Conservation (phyloP, 495 filamentous ascomycete species). For the Hypoxylon subgilvum region DNA sequence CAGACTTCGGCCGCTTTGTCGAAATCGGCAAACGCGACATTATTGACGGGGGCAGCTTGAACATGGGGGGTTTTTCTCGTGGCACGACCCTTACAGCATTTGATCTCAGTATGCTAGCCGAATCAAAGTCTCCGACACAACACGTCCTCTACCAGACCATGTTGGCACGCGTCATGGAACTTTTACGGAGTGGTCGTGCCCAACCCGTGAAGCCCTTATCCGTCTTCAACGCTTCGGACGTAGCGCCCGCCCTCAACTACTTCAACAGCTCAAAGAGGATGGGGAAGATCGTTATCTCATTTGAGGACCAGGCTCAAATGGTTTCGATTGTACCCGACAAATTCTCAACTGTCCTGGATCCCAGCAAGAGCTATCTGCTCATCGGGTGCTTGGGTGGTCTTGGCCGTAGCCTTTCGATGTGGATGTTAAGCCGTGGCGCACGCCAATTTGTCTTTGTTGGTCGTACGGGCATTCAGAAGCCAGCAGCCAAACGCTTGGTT, state of each 20-base stretch:
- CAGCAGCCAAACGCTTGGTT: slow-evolving; percentile 46
- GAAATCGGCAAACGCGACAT: slow-evolving; percentile 56
- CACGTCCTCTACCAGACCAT: background rate
- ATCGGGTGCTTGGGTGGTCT: slow-evolving; percentile 67
- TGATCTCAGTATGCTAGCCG: slow-evolving; percentile 30
- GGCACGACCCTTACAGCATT: slow-evolving; percentile 38
- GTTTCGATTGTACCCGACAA: slow-evolving; percentile 1
- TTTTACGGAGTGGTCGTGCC: slow-evolving; percentile 17
- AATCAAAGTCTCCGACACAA: background rate
- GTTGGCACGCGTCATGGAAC: slow-evolving; percentile 5
- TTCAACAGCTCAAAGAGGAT: slow-evolving; percentile 14
- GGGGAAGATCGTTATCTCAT: slow-evolving; percentile 19
- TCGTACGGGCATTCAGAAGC: slow-evolving; percentile 49
- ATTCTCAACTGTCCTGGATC: slow-evolving; percentile 17
- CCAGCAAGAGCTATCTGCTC: slow-evolving; percentile 54
- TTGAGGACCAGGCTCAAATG: slow-evolving; percentile 11
- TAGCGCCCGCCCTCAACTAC: slow-evolving; percentile 18
- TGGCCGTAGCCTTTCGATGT: slow-evolving; percentile 60
- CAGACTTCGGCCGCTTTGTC: slow-evolving; percentile 56
- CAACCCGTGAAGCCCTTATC: slow-evolving; percentile 37
- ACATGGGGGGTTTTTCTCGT: slow-evolving; percentile 41
- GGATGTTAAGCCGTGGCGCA: slow-evolving; percentile 64
- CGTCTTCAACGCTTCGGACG: slow-evolving; percentile 43
- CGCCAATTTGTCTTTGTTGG: slow-evolving; percentile 61
- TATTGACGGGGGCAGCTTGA: slow-evolving; percentile 26